These are phyloP conservation scores for Pseudozyma hubeiensis DNA, from an alignment of 1,284 basidiomycete genomes.

Conservation along the genomic window DNA sequence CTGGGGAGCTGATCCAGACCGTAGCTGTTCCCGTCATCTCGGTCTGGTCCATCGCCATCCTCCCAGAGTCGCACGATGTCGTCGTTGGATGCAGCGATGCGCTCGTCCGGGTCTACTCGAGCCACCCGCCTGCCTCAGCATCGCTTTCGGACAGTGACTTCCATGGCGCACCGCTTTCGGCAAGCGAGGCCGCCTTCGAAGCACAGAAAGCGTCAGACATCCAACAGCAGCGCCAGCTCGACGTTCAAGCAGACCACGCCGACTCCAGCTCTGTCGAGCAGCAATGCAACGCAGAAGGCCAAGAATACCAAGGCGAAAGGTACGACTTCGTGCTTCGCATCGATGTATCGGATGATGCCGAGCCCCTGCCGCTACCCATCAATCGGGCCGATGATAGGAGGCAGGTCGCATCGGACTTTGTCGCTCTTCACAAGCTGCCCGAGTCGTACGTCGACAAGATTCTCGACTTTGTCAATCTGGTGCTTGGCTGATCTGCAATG, in stretches of 20 bases:
- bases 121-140: neutral
- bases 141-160: constrained; percentile 14
- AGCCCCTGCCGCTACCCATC: constrained; percentile 35
- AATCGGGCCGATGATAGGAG: constrained; percentile 35
- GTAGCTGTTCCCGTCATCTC: constrained; percentile 41
- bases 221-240: constrained; percentile 1
- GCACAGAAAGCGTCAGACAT: constrained; percentile 7
- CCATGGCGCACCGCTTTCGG: constrained; percentile 13
- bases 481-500: constrained; percentile 14
- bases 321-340: constrained; percentile 53
- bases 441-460: constrained; percentile 34
- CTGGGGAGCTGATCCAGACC: constrained; percentile 17
- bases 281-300: too few species aligned
- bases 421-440: constrained; percentile 31
- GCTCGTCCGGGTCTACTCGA: constrained; percentile 46
- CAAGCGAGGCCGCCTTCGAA: constrained; percentile 10
- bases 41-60: constrained; percentile 42
- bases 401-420: constrained; percentile 22
- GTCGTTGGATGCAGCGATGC: constrained; percentile 47
- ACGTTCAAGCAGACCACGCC: constrained; percentile 1
- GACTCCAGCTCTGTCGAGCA: neutral
- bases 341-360: constrained; percentile 50
- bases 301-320: constrained; percentile 12
- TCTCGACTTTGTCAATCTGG: constrained; percentile 46
- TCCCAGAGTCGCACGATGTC: constrained; percentile 39